Evolutionary conservation across 805 yeast genomes (phyloP).

Genomic region (Blastobotrys chiropterorum): DNA sequence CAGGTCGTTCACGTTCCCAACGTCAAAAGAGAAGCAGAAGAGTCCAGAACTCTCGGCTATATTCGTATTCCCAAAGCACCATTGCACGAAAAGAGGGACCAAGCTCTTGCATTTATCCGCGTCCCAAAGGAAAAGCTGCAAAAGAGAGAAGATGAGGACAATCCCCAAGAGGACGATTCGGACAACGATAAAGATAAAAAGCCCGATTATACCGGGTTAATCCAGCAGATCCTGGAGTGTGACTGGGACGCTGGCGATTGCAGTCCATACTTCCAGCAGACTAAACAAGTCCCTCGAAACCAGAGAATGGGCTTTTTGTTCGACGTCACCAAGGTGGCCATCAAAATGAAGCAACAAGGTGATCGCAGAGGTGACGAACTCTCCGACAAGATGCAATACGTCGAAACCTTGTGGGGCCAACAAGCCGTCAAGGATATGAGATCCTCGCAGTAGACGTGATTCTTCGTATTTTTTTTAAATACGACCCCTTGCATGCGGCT

Average conservation of each 20-base stretch:
- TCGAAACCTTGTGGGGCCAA: not conserved
- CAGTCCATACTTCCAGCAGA: not conserved
- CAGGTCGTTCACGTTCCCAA: not conserved
- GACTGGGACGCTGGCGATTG: not conserved
- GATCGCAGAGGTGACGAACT: not conserved
- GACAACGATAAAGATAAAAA: not conserved
- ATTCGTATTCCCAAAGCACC: not conserved
- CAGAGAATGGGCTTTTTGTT: not conserved
- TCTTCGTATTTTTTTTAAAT: no score
- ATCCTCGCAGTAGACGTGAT: not conserved
- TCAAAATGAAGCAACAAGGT: not conserved
- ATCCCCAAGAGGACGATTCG: no score
- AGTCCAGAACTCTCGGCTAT: not conserved
- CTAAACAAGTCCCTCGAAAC: not conserved
- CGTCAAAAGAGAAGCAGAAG: not conserved
- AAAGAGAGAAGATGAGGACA: not conserved
- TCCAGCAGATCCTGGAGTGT: not conserved
- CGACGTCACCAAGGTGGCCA: not conserved
- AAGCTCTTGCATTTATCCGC: not conserved
- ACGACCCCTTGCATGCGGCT: no score
- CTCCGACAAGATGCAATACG: not conserved
- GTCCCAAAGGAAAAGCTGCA: not conserved
- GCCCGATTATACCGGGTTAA: not conserved
- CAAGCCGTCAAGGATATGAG: not conserved
- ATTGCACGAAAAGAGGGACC: not conserved